A percentile compares a stretch with the other conserved stretches of the same genome.
These are phyloP conservation scores for Verticillium dahliae DNA, from an alignment of 2,329 filamentous ascomycete genomes.

Conservation along the genomic window DNA sequence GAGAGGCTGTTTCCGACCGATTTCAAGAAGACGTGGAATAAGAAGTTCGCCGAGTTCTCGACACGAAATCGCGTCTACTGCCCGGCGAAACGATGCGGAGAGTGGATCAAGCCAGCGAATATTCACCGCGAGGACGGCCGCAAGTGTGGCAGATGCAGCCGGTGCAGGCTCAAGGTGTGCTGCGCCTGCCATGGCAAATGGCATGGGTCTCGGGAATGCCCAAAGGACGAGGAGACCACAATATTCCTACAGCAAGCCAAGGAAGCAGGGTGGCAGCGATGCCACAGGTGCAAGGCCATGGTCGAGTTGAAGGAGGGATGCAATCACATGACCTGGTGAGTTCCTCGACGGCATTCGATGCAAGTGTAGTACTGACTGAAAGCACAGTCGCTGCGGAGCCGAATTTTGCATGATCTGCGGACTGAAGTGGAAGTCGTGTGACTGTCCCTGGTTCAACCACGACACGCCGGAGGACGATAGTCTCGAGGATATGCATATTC, in stretches of 20 bases:
- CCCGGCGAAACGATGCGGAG: constrained; percentile 63
- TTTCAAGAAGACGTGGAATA: constrained; percentile 77
- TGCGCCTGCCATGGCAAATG: constrained; percentile 66
- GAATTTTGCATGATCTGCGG: constrained; percentile 88
- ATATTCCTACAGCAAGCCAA: constrained; percentile 59
- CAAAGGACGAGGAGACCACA: constrained; percentile 61
- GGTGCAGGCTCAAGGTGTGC: constrained; percentile 71
- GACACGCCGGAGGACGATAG: constrained; percentile 47
- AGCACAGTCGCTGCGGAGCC: constrained; percentile 62
- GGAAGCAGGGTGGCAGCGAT: constrained; percentile 67
- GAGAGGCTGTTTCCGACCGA: constrained; percentile 64
- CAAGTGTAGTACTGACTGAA: constrained; percentile 8
- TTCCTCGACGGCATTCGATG: constrained; percentile 7
- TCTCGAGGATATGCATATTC: constrained; percentile 44
- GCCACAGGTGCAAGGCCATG: constrained; percentile 65
- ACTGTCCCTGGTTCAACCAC: constrained; percentile 75
- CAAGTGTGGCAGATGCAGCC: constrained; percentile 62
- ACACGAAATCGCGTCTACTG: constrained; percentile 74
- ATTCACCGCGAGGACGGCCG: constrained; percentile 55
- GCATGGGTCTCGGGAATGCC: constrained; percentile 65
- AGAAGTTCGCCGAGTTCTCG: constrained; percentile 70
- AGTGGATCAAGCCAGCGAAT: constrained; percentile 71
- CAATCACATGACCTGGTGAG: constrained; percentile 83
- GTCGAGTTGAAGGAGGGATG: constrained; percentile 78
- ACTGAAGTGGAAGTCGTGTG: constrained; percentile 73